Evolutionary conservation across 306 rosid species (phyloP).

Genomic region (Malus fusca): DNA sequence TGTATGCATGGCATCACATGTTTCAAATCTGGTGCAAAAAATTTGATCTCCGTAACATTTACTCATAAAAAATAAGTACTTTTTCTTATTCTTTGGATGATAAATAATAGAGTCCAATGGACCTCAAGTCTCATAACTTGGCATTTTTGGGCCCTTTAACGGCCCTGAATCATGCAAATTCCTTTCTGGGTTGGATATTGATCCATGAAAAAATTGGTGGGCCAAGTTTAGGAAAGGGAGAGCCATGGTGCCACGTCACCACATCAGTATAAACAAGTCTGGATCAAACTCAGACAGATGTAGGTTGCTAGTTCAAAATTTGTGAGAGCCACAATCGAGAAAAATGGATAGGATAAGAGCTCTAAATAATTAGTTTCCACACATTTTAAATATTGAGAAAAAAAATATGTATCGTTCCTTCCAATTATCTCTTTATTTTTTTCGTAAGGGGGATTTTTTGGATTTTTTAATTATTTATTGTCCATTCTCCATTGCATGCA

Average conservation of each 20-base stretch:
- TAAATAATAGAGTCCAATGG: background rate
- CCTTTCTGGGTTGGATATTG: background rate
- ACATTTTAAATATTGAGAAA: conserved; percentile 21
- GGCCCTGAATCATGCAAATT: background rate
- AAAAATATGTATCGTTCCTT: conserved; percentile 11
- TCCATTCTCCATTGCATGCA: background rate
- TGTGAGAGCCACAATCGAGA: conserved; percentile 33
- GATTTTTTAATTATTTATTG: conserved; percentile 9
- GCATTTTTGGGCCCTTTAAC: background rate
- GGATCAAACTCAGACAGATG: background rate
- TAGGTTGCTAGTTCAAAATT: background rate
- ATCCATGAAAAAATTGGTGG: background rate
- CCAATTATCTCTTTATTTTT: conserved; percentile 26
- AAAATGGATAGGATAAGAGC: conserved; percentile 55
- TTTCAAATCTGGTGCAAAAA: too few species aligned
- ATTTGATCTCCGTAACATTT: background rate
- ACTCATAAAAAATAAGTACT: too few species aligned
- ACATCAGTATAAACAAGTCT: background rate
- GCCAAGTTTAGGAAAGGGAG: background rate
- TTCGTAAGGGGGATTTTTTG: background rate
- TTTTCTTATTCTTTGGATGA: background rate
- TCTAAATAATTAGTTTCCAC: conserved; percentile 37
- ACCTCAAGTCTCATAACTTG: background rate
- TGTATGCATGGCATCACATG: background rate
- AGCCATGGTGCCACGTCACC: background rate